Evolutionary conservation across 345 rosid genomes (phyloP).

Genomic region (Corymbia maculata): DNA sequence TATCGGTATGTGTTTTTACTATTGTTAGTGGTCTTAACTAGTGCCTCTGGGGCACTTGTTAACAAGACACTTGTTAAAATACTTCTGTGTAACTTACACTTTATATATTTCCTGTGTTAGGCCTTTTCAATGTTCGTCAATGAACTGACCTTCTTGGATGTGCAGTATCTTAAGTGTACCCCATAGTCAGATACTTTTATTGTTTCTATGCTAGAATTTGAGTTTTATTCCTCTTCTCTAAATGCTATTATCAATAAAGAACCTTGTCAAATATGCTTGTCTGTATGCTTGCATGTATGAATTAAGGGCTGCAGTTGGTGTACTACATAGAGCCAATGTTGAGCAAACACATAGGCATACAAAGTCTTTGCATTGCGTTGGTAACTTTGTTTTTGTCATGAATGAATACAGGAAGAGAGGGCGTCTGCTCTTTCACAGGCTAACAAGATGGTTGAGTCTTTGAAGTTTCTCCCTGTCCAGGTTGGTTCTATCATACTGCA

Average conservation of each 20-base stretch:
- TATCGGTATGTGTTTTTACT: background rate
- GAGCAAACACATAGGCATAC: background rate
- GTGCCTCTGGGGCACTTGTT: background rate
- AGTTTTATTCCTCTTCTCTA: background rate
- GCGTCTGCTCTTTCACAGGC: conserved; percentile 71
- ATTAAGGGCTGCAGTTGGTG: background rate
- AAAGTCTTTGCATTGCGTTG: background rate
- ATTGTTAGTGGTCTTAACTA: background rate
- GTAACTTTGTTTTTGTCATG: background rate
- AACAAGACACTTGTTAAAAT: background rate
- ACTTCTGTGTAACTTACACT: background rate
- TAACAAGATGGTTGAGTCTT: conserved; percentile 78
- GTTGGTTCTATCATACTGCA: conserved; percentile 23
- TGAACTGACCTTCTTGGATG: background rate
- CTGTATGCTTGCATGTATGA: background rate
- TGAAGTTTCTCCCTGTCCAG: conserved; percentile 78
- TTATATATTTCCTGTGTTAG: background rate
- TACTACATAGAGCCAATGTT: background rate
- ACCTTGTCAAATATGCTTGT: background rate
- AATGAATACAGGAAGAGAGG: conserved; percentile 61
- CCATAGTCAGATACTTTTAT: background rate
- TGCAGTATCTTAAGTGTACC: background rate
- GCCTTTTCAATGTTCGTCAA: background rate
- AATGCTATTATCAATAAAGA: background rate
- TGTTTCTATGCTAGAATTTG: background rate